Evolutionary conservation across 495 filamentous ascomycete species (phyloP).

Genomic region (Penicillium mononematosum): DNA sequence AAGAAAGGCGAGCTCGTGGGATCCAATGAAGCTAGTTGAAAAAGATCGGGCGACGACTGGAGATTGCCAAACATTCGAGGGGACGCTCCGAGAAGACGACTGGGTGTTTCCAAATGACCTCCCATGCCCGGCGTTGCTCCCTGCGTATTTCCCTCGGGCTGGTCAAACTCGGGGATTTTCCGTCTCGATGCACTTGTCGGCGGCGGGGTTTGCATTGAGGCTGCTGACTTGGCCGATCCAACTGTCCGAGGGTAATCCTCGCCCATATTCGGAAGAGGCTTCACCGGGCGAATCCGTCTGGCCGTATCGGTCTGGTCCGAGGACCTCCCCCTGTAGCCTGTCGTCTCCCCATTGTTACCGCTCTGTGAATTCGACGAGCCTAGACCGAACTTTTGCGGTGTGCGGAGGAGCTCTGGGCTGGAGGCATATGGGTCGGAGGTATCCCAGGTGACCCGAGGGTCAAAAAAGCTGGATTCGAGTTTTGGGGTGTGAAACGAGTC

Average conservation of each 20-base stretch:
- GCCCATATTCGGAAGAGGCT: constrained; percentile 34
- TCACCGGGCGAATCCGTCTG: constrained; percentile 40
- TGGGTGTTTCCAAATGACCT: constrained; percentile 43
- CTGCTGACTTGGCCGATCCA: constrained; percentile 48
- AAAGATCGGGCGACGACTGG: constrained; percentile 64
- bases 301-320: constrained; percentile 43
- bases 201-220: constrained; percentile 66
- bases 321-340: constrained; percentile 52
- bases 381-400: constrained; percentile 46
- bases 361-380: constrained; percentile 31
- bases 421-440: constrained; percentile 54
- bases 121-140: constrained; percentile 25
- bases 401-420: constrained; percentile 54
- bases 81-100: constrained; percentile 43
- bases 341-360: constrained; percentile 29
- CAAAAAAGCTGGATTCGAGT: constrained; percentile 53
- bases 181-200: constrained; percentile 58
- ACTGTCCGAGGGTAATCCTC: constrained; percentile 40
- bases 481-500: constrained; percentile 69
- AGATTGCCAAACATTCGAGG: constrained; percentile 52
- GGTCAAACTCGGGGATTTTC: constrained; percentile 41
- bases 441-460: constrained; percentile 52
- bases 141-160: constrained; percentile 26
- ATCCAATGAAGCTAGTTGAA: constrained; percentile 68
- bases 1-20: constrained; percentile 67